Conservation (phyloP, 2,329 filamentous ascomycete species). For the Botrytis pseudocinerea region DNA sequence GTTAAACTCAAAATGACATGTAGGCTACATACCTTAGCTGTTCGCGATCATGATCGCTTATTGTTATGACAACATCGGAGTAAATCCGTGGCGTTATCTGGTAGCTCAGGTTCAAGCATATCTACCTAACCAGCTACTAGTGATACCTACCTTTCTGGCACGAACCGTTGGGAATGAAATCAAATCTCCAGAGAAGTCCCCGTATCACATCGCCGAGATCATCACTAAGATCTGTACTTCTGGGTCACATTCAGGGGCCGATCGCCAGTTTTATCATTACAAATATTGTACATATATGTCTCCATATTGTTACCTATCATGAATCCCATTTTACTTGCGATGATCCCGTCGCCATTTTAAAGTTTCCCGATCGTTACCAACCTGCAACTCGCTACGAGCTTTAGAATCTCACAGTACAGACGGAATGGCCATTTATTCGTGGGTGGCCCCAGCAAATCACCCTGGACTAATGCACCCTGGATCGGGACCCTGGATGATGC, state of each 20-base stretch:
- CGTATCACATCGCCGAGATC: slow-evolving; percentile 16
- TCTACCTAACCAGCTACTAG: slow-evolving; percentile 10
- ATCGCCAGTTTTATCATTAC: not conserved
- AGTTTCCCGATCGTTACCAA: slow-evolving; percentile 9
- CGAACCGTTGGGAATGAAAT: slow-evolving; percentile 1
- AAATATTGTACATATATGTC: not conserved
- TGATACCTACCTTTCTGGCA: slow-evolving; percentile 1
- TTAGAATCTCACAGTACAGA: not conserved
- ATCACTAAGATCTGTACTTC: slow-evolving; percentile 15
- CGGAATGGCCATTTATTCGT: not conserved
- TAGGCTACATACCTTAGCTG: not conserved
- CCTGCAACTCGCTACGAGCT: not conserved
- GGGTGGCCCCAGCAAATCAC: not conserved
- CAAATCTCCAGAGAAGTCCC: slow-evolving; percentile 5
- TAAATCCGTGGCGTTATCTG: not conserved
- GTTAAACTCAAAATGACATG: not conserved
- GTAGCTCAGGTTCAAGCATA: not conserved
- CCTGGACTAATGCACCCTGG: slow-evolving; percentile 12
- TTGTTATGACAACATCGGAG: not conserved
- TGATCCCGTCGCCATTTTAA: slow-evolving; percentile 2
- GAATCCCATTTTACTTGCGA: not conserved
- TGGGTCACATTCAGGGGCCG: not conserved
- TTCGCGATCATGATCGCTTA: not conserved
- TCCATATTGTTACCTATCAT: not conserved
- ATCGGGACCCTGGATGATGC: slow-evolving; percentile 18